These are phyloP conservation scores for Vanrija humicola DNA, from an alignment of 1,284 basidiomycete species.

Conservation along the genomic window DNA sequence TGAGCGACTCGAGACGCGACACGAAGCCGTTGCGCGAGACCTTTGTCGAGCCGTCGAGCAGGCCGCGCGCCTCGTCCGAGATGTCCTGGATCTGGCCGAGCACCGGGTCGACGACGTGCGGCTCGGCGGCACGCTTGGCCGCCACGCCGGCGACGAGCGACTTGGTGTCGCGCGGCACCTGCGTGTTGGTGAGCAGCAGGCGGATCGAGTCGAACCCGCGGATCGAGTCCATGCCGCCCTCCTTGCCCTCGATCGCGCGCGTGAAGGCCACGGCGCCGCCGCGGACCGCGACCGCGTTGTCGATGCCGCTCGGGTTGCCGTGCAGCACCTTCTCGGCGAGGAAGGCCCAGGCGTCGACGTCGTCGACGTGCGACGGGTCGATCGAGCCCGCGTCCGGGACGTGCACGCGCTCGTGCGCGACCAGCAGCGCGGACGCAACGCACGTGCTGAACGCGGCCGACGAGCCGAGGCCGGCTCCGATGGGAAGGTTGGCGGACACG, in stretches of 20 bases:
- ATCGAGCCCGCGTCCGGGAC: conserved; percentile 36
- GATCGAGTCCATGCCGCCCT: conserved; percentile 76
- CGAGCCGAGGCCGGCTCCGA: conserved; percentile 96
- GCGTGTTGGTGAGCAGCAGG: conserved; percentile 90
- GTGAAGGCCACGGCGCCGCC: conserved; percentile 93
- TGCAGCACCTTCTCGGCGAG: conserved; percentile 94
- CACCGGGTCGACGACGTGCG: conserved; percentile 68
- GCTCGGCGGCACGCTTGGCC: conserved; percentile 57
- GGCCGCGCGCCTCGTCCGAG: conserved; percentile 69
- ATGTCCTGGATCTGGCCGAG: conserved; percentile 75
- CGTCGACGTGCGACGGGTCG: conserved; percentile 62
- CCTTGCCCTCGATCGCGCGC: conserved; percentile 68
- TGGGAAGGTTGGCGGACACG: conserved; percentile 88
- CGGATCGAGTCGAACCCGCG: conserved; percentile 72
- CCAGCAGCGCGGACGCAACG: conserved; percentile 72
- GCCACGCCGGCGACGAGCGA: conserved; percentile 81
- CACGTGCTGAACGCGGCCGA: conserved; percentile 93
- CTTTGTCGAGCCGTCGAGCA: conserved; percentile 60
- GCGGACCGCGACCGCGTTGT: conserved; percentile 90
- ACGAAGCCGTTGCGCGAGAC: conserved; percentile 59
- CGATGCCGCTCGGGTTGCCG: conserved; percentile 95
- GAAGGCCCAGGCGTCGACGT: conserved; percentile 91
- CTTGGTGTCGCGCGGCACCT: conserved; percentile 90
- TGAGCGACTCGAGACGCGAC: conserved; percentile 54
- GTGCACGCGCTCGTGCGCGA: conserved; percentile 40